Percentiles rank a stretch among this genome's conserved stretches.
Evolutionary conservation across 2,329 filamentous ascomycete species (phyloP).

Genomic region (Neonectria punicea): DNA sequence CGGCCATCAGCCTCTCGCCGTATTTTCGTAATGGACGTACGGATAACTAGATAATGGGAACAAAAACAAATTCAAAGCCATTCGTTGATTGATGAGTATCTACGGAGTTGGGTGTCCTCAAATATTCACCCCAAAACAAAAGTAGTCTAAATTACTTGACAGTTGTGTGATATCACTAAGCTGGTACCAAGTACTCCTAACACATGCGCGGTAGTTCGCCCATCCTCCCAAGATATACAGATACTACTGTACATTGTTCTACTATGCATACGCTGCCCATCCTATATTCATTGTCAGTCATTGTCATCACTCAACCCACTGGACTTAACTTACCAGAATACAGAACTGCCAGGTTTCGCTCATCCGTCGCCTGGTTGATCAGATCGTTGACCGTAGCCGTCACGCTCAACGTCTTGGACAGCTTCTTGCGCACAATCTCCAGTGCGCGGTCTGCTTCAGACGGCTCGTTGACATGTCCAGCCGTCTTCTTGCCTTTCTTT

Average conservation of each 20-base stretch:
- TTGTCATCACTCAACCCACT: neutral
- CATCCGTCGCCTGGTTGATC: conserved; percentile 95
- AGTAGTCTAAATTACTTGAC: neutral
- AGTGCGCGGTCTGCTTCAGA: conserved; percentile 90
- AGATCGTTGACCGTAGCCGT: conserved; percentile 96
- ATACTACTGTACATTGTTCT: neutral
- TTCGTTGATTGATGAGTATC: neutral
- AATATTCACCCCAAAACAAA: neutral
- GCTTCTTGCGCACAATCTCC: conserved; percentile 93
- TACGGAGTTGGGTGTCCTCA: neutral
- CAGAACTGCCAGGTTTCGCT: conserved; percentile 88
- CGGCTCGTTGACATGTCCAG: conserved; percentile 61
- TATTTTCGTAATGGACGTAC: neutral
- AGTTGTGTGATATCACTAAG: neutral
- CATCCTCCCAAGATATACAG: neutral
- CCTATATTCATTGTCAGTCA: conserved; percentile 46
- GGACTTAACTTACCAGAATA: conserved; percentile 72
- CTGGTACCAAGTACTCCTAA: too few species aligned
- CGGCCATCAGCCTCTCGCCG: conserved; percentile 1
- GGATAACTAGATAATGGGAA: too few species aligned
- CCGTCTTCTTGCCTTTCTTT: conserved; percentile 50
- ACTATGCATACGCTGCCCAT: conserved; percentile 59
- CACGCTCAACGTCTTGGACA: conserved; percentile 93
- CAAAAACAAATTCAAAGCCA: neutral
- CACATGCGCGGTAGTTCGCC: neutral